These are phyloP conservation scores for Chrysochromulina tobinii DNA, from an alignment of 78 protist genomes.

Conservation along the genomic window DNA sequence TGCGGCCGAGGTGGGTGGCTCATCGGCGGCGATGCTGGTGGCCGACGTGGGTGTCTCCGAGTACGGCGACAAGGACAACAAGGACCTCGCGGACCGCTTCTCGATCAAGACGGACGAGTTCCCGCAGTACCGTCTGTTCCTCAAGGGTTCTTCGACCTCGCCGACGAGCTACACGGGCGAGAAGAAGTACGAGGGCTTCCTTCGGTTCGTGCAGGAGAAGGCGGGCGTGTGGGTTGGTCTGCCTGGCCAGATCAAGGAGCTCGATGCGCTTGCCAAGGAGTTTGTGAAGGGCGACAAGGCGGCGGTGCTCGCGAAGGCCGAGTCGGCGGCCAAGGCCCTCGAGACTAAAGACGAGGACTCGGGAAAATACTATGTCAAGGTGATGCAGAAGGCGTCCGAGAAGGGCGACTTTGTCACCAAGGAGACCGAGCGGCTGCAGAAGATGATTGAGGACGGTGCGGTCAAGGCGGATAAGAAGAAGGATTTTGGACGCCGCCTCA, in stretches of 20 bases:
- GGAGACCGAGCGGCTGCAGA: background rate
- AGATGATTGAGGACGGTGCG: background rate
- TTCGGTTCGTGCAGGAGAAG: conserved; percentile 25
- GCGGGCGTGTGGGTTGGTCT: conserved; percentile 4
- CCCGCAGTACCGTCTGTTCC: background rate
- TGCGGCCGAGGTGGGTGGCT: background rate
- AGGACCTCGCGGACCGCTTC: background rate
- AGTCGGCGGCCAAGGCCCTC: background rate
- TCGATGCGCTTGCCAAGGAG: background rate
- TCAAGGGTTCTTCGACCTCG: background rate
- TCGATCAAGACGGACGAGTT: background rate
- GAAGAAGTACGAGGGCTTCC: background rate
- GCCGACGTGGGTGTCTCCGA: conserved; percentile 2
- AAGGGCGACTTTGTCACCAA: background rate
- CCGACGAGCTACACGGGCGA: background rate
- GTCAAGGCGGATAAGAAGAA: conserved; percentile 4
- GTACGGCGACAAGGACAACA: conserved; percentile 6
- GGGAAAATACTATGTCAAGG: conserved; percentile 5
- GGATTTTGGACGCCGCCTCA: background rate
- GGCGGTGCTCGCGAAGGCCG: background rate
- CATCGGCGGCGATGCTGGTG: background rate
- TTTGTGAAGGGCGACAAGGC: background rate
- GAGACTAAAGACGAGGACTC: background rate
- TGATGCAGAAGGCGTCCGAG: background rate
- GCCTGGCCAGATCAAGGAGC: background rate